These are phyloP conservation scores for Achlya hypogyna DNA, from an alignment of 352 stramenopile genomes.

Conservation along the genomic window DNA sequence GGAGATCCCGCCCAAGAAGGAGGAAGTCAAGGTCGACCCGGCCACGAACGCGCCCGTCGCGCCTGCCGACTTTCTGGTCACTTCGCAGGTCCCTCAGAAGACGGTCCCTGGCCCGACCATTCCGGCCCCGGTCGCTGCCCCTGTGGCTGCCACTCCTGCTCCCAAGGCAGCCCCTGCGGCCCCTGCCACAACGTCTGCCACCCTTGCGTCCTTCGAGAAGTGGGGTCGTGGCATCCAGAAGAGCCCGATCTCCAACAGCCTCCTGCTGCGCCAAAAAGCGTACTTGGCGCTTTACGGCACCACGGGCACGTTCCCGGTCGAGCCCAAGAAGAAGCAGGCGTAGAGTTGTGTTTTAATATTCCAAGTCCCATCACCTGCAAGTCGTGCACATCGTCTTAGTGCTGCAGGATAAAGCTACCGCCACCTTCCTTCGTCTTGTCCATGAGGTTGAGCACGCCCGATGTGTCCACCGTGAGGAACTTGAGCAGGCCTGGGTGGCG, in stretches of 20 bases:
- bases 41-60: constrained; percentile 39
- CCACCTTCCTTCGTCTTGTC: constrained; percentile 51
- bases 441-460: constrained; percentile 72
- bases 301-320: constrained; percentile 63
- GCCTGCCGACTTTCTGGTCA: constrained; percentile 54
- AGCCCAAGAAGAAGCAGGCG: constrained; percentile 11
- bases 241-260: constrained; percentile 62
- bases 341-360: not conserved
- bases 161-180: constrained; percentile 23
- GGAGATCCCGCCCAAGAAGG: constrained; percentile 58
- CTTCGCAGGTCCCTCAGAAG: constrained; percentile 53
- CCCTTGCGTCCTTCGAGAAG: constrained; percentile 48
- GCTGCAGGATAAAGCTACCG: not conserved
- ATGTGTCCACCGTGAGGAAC: constrained; percentile 78
- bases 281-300: constrained; percentile 76
- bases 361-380: not conserved
- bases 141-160: constrained; percentile 25
- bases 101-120: constrained; percentile 32
- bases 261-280: constrained; percentile 76
- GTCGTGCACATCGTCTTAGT: not conserved
- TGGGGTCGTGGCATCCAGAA: constrained; percentile 75
- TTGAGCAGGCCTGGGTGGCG: constrained; percentile 79
- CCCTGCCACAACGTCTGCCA: constrained; percentile 20
- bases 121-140: constrained; percentile 23
- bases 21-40: constrained; percentile 43